Percentiles rank a stretch among this genome's conserved stretches.
phyloP scores from a whole-genome alignment of 2,329 filamentous ascomycete genomes.

The Cylindrodendrum hubeiense region DNA sequence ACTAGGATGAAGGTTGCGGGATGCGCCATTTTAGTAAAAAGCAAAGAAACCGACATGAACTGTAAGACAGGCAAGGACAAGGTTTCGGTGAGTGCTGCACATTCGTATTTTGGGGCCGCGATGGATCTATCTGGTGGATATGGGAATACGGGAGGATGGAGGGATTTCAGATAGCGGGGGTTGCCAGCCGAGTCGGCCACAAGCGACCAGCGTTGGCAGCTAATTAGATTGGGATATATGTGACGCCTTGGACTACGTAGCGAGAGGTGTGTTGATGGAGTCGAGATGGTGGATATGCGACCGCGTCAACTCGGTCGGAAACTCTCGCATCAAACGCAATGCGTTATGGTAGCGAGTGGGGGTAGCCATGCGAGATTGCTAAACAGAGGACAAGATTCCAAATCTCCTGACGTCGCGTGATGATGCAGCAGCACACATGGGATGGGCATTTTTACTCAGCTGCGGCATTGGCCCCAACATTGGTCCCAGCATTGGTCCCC shows the following conservation, averaged over 20 bases:
- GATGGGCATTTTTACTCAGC: neutral
- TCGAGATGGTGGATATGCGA: neutral
- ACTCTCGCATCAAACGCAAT: neutral
- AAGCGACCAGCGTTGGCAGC: too few relatives aligned
- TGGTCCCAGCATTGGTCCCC: too few relatives aligned
- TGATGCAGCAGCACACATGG: neutral
- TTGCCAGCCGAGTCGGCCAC: too few relatives aligned
- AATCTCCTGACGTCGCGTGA: slow-evolving; percentile 23
- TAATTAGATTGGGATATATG: neutral
- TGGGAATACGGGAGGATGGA: too few relatives aligned
- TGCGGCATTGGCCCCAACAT: neutral
- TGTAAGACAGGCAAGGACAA: neutral
- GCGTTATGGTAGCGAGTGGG: neutral
- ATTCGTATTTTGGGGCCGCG: neutral
- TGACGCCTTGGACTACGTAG: neutral
- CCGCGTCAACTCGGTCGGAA: neutral
- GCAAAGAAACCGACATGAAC: slow-evolving; percentile 12
- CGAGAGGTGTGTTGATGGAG: too few relatives aligned
- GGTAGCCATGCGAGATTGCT: slow-evolving; percentile 1
- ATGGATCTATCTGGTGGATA: neutral
- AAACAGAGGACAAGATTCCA: neutral
- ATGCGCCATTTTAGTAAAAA: slow-evolving; percentile 16
- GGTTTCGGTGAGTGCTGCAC: neutral
- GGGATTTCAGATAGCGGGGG: neutral
- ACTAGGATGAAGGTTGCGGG: neutral